Evolutionary conservation across 805 yeast species (phyloP), one percentile per base, ranked within the genome.

Genomic region (Barnettozyma sp.): DNA sequence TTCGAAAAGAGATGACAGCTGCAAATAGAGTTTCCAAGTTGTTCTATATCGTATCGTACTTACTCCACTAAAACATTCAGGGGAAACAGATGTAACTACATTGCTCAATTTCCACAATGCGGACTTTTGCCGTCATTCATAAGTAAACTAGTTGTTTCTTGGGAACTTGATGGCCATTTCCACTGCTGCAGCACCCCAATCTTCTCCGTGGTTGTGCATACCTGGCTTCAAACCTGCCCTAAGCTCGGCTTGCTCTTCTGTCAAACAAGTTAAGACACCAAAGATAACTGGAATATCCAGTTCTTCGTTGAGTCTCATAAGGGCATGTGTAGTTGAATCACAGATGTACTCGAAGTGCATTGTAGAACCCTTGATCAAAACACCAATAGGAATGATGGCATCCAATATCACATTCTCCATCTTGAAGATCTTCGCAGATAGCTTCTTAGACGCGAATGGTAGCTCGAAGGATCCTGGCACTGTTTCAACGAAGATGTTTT

Each of bases 171-270:
- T 34, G 4, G 74, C 80, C 97, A 92, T 90, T 66, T 90, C 98
- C 19, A 92, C 95, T 12, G 98, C 98, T 36, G 97, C 96, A 23
- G 94, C 88, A 48, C 95, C 98, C 98, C 98, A 90, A 60, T 92
- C 98, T 54, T 74, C 85, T 45, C 98, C 98, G 55, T 92, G 98
- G 66, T 90, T 90, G 61, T 92, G 97, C 78, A 78, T 73, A 9
- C 58, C 64, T 48, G 77, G 77, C 39, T 82, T 86, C 43, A 90
- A 65, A 18, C 97, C 98, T 10, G 97, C 95, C 62, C 98, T 79
- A 15, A 78, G 78, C 48, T 80, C 73, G 11, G 97, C 98, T 65
- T 92, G 98, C 52, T 82, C 88, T 48, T 87, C 95, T 20, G 95
- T 88, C 49, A 88, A 61, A 60, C 96, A 88, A 15, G 97, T 92